Evolutionary conservation across 805 yeast species (phyloP), one percentile per base, ranked within the genome.

Genomic region (Ogataea allantospora): DNA sequence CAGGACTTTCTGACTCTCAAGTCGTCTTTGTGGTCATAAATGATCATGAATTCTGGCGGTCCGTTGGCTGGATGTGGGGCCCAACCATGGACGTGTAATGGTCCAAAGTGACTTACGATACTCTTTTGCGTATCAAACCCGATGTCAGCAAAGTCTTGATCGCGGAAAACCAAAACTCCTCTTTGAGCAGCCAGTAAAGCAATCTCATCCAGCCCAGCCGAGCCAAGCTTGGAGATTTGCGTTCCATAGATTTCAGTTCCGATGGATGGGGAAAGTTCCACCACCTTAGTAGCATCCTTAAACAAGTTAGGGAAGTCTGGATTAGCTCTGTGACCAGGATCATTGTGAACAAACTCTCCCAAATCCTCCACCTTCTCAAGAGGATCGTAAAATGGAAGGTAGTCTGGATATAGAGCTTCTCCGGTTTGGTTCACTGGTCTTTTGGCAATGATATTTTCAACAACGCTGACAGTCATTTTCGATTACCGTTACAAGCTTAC

Each of bases 151-250:
- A 83, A 72, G 55, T 83, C 87, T 60, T 81, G 87, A 46, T 77
- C 71, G 51, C 82, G 70, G 58, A 81, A 78, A 6, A 77, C 73
- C 18, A 77, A 78, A 30, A 83, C 85, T 55, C 85, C 87, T 54
- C 83, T 66, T 55, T 78, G 77, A 6, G 85, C 88, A 25, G 81
- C 79, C 20, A 71, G 68, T 14, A 79, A 63, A 2, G 89, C 88
- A 42, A 83, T 67, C 47, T 83, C 89, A 48, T 83, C 80, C 57
- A 77, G 78, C 16, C 72, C 86, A n/a, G 62, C 61, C 33, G 67
- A 68, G 37, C 67, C 53, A 47, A 82, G 69, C 33, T 66, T 57
- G n/a, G 81, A 73, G 37, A 82, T 63, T 53, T 80, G 87, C 29
- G 83, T 55, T 19, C 81, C 83, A 7, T 57, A 59, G 29, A 84